A percentile compares a stretch with the other conserved stretches of the same genome.
These are phyloP conservation scores for Ascochyta rabiei DNA, from an alignment of 2,329 filamentous ascomycete genomes.

Conservation along the genomic window DNA sequence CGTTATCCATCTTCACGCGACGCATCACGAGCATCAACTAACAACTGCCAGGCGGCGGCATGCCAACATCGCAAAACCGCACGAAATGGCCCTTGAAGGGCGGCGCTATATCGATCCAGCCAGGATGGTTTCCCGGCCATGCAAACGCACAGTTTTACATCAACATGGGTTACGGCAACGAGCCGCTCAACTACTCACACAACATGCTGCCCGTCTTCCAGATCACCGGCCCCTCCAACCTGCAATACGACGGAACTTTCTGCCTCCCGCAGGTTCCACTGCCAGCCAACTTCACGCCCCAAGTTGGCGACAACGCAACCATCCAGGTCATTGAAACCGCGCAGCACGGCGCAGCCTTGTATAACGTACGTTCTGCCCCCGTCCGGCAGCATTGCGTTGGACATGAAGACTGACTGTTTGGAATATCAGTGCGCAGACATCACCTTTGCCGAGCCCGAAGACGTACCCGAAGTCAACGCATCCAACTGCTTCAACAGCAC, in stretches of 20 bases:
- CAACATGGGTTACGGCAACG: conserved; percentile 85
- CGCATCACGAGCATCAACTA: conserved; percentile 6
- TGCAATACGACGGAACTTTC: conserved; percentile 84
- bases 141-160: conserved; percentile 81
- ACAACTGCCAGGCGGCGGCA: conserved; percentile 74
- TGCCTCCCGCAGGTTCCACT: conserved; percentile 90
- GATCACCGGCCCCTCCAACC: conserved; percentile 79
- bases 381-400: too few relatives aligned
- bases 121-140: conserved; percentile 95
- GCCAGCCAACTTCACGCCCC: conserved; percentile 71
- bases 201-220: conserved; percentile 81
- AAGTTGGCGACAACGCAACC: conserved; percentile 84
- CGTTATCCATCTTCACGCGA: conserved; percentile 45
- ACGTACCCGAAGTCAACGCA: conserved; percentile 76
- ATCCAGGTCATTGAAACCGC: conserved; percentile 88
- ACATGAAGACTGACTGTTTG: background rate
- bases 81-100: conserved; percentile 90
- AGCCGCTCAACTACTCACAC: conserved; percentile 86
- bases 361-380: conserved; percentile 65
- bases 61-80: conserved; percentile 76
- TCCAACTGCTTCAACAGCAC: conserved; percentile 90
- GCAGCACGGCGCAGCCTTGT: conserved; percentile 81
- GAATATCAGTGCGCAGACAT: conserved; percentile 99
- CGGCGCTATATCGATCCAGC: conserved; percentile 87
- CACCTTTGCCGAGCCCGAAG: conserved; percentile 80